Evolutionary conservation across 1,284 basidiomycete genomes (phyloP).

Genomic region (Sporisorium reilianum): DNA sequence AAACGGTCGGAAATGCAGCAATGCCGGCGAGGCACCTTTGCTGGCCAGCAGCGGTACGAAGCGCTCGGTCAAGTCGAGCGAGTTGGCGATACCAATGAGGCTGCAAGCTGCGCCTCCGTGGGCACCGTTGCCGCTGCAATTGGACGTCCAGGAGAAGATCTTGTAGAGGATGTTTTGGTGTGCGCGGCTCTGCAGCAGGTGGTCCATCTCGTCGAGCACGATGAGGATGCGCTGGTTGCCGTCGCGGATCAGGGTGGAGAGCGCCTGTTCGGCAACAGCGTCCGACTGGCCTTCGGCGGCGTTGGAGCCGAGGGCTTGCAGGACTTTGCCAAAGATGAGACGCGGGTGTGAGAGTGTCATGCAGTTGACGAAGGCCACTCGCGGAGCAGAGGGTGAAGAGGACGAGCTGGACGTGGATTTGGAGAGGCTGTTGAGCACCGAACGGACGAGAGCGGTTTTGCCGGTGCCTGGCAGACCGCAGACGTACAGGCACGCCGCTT

Average conservation of each 20-base stretch:
- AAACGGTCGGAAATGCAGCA: constrained; percentile 70
- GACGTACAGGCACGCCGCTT: constrained; percentile 68
- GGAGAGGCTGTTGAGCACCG: constrained; percentile 64
- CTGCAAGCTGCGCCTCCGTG: constrained; percentile 26
- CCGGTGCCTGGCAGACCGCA: constrained; percentile 71
- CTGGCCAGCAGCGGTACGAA: constrained; percentile 64
- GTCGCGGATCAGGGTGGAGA: constrained; percentile 36
- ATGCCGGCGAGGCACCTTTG: constrained; percentile 64
- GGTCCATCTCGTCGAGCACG: constrained; percentile 71
- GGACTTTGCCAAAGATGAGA: constrained; percentile 56
- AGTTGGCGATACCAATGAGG: constrained; percentile 62
- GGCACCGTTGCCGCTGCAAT: constrained; percentile 14
- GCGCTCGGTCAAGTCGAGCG: constrained; percentile 65
- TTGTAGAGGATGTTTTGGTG: constrained; percentile 69
- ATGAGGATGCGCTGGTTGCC: constrained; percentile 61
- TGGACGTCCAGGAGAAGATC: constrained; percentile 65
- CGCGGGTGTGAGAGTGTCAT: constrained; percentile 67
- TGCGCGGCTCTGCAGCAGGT: constrained; percentile 64
- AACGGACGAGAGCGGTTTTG: constrained; percentile 70
- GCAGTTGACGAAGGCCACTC: constrained; percentile 70
- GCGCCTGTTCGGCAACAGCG: constrained; percentile 36
- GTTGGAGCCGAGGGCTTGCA: constrained; percentile 54
- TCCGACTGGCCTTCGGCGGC: constrained; percentile 47
- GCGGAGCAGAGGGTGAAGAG: constrained; percentile 14
- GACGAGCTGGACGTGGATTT: constrained; percentile 2